Base-by-base conservation (phyloP, 306 rosid genomes). In the Adenanthera pavonina region DNA sequence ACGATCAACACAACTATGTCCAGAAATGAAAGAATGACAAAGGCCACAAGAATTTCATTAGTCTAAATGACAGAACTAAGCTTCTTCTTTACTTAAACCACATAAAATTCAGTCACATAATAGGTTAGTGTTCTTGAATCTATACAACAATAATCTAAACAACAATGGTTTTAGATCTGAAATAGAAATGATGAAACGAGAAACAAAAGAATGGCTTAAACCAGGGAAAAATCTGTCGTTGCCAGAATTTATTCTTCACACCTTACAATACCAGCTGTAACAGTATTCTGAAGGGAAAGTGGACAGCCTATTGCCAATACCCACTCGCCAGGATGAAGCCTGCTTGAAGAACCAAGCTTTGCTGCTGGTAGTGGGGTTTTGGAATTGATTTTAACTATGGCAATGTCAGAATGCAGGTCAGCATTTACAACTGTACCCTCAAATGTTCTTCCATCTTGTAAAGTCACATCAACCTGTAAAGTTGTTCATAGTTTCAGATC, bases 221-320 rank as follows among this genome's bases (percentile, higher is more conserved):
- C 47, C 38, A 53, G 6, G 20, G 56, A 60, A 7, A 67, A 48
- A 47, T 68, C 17, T 44, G 40, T 46, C 44, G 33, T 70, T 16
- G 38, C 19, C 44, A 34, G 16, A 71, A 19, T 46, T 46, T 69
- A 36, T 79, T 56, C 84, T 79, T 70, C 83, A 13, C 54, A 93
- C 99, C 99, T 95, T 69, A 95, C 90, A 49, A 95, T 95, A 79
- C 99, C 99, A 83, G 97, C 91, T 62, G 99, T 95, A 79, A 95
- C 89, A 5, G 98, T 93, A 82, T 92, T 95, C 89, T 93, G 94
- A 85, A 93, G 96, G n/a, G 96, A 88, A 68, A 78, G 93, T 14
- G 99, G 98, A 84, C 98, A 92, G 25, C 97, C 98, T 83, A 95
- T 51, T 38, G 98, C 92, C 79, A 93, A 41, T 35, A 93, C 97